Base-by-base conservation (phyloP, 106 monocot species). In the Dioscorea alata region DNA sequence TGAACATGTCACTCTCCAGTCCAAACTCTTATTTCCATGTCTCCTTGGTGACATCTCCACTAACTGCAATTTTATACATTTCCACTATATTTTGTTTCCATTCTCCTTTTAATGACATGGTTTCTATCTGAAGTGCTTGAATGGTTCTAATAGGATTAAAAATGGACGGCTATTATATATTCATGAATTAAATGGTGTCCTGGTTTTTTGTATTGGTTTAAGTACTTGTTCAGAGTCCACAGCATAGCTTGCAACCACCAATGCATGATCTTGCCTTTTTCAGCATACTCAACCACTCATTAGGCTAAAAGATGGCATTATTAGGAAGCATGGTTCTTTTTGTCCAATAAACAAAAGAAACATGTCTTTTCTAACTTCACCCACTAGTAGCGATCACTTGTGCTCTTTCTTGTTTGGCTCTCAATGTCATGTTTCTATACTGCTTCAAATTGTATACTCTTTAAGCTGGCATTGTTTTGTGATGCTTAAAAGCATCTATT, bases 11-110 rank as follows among this genome's bases (percentile, higher is more conserved):
- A 21, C 74, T 63, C 65, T 23, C 31, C 70, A 8, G 34, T 60
- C 18, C 31, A 60, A 52, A 65, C 57, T 57, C 51, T 50, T 12
- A 19, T 34, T 80, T 50, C 42, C 42, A 42, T 42, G n/a, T 76
- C 57, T 16, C 35, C 6, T 68, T 60, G 65, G 82, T 82, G 78
- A 59, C 62, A 6, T 66, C 70, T 75, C 83, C 83, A 83, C 79
- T 79, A 68, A 49, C 65, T 48, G 34, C 17, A 58, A 14, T 23
- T 76, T 68, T 50, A 48, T 67, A 58, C 33, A 20, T 51, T 65
- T 54, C 42, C 15, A 59, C 54, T 21, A 57, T 32, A 70, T 57
- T 59, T 73, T 61, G 23, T 51, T 49, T 42, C 42, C 42, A 42
- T 42, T 42, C 42, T 42, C 9, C 42, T 42, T 10, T 42, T 42